Base-by-base conservation (phyloP, 495 filamentous ascomycete genomes). In the Saxispiralis lemnorum region DNA sequence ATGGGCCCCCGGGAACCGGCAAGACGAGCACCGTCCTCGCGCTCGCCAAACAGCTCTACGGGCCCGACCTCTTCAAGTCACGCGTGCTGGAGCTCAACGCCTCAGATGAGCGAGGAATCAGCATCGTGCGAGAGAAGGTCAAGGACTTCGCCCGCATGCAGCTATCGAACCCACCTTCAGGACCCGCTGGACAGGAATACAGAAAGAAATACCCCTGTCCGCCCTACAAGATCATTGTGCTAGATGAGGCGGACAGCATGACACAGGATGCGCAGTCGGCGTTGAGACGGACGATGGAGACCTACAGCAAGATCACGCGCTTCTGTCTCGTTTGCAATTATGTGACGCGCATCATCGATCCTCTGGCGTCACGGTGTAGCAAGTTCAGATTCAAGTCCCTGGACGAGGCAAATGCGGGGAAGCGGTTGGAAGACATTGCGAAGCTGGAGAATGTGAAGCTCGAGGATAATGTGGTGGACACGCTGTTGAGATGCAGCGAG, bases 251-350 rank as follows among this genome's bases (percentile, higher is more conserved):
- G 39, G 89, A 97, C 59, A 83, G 78, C 57, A 96, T 97, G 89
- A 97, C 92, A 31, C 92, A 96, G 62, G 89, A 97, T 60, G 89
- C 89, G 35, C 89, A 97, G 68, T 79, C 76, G 38, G 89, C 89
- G 4, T 69, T 97, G 34, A 68, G 89, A 44, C 73, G 89, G 32
- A 96, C 89, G 6, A 97, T 97, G 89, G 89, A 97, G 67, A 89
- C 83, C 41, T 96, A 96, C 61, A 81, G 73, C 61, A 85, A 82
- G 56, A 95, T 96, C 56, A 99, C 89, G 6, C 69, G 89, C 17
- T 99, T 99, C 62, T 96, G 92, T 60, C 67, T 99, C 11, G 86
- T 96, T 33, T 99, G 89, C 64, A 99, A 99, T 63, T 99, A 96
- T 54, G 88, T 99, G 28, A 96, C 89, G 0, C 66, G 89, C 43